These are phyloP conservation scores for Eimeria brunetti DNA, from an alignment of 169 alveolate species.

Conservation along the genomic window DNA sequence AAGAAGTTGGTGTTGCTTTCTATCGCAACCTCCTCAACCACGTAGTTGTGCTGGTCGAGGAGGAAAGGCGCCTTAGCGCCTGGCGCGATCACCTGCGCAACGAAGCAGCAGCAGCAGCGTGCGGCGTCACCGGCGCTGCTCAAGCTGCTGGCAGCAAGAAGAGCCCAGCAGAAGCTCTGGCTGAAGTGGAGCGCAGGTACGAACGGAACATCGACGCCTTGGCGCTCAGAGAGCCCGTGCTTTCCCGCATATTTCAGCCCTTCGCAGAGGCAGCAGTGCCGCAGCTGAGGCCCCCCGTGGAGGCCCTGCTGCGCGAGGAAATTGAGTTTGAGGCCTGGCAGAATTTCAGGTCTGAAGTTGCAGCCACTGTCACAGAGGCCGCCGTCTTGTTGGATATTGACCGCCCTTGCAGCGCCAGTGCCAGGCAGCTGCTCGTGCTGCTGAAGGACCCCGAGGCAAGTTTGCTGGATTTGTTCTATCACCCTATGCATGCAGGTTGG, in stretches of 20 bases:
- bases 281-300: slow-evolving; percentile 61
- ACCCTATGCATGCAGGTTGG: background rate
- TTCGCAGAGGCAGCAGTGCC: slow-evolving; percentile 51
- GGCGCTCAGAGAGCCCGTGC: slow-evolving; percentile 54
- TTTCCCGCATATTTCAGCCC: slow-evolving; percentile 43
- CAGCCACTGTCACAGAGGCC: slow-evolving; percentile 47
- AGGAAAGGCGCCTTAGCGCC: slow-evolving; percentile 56
- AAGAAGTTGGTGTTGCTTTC: slow-evolving; percentile 61
- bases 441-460: slow-evolving; percentile 44
- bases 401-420: slow-evolving; percentile 18
- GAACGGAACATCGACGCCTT: slow-evolving; percentile 14
- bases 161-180: slow-evolving; percentile 15
- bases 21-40: slow-evolving; percentile 72
- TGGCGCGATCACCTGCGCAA: slow-evolving; percentile 50
- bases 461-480: background rate
- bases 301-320: slow-evolving; percentile 18
- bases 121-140: slow-evolving; percentile 9
- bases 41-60: slow-evolving; percentile 41
- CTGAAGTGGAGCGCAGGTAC: slow-evolving; percentile 29
- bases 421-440: slow-evolving; percentile 27
- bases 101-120: slow-evolving; percentile 57
- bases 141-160: slow-evolving; percentile 3
- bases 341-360: slow-evolving; percentile 21
- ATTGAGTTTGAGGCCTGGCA: slow-evolving; percentile 57
- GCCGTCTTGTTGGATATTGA: slow-evolving; percentile 57